Conservation (phyloP, 129 eudicot genomes). For the Smallanthus sonchifolius region DNA sequence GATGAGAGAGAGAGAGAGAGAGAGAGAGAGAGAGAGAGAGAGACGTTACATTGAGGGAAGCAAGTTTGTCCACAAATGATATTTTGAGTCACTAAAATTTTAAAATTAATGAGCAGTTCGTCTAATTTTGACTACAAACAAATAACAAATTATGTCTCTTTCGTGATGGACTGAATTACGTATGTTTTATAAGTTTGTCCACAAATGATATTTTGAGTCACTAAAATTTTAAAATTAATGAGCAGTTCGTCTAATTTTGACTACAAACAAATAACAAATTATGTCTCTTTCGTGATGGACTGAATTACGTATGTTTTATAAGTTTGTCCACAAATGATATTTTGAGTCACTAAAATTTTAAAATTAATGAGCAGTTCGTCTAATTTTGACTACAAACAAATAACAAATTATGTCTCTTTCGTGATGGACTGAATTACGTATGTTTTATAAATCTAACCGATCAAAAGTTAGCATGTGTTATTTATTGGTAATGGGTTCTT, state of each 20-base stretch:
- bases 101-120: background rate
- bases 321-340: slow-evolving; percentile 6
- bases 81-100: background rate
- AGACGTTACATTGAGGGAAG: slow-evolving; percentile 18
- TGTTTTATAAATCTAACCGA: background rate
- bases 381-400: background rate
- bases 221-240: background rate
- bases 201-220: background rate
- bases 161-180: background rate
- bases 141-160: background rate
- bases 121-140: background rate
- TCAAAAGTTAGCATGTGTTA: background rate
- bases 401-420: background rate
- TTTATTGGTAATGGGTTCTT: too few relatives aligned
- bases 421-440: background rate
- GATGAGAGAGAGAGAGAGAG: background rate
- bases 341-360: background rate
- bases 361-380: background rate
- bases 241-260: background rate
- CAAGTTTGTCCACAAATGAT: slow-evolving; percentile 15
- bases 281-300: background rate
- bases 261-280: background rate
- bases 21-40: background rate
- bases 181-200: slow-evolving; percentile 22
- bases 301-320: background rate